A percentile compares a stretch with the other conserved stretches of the same genome.
Conservation (phyloP, 2,329 filamentous ascomycete genomes). For the Pochonia chlamydosporia region DNA sequence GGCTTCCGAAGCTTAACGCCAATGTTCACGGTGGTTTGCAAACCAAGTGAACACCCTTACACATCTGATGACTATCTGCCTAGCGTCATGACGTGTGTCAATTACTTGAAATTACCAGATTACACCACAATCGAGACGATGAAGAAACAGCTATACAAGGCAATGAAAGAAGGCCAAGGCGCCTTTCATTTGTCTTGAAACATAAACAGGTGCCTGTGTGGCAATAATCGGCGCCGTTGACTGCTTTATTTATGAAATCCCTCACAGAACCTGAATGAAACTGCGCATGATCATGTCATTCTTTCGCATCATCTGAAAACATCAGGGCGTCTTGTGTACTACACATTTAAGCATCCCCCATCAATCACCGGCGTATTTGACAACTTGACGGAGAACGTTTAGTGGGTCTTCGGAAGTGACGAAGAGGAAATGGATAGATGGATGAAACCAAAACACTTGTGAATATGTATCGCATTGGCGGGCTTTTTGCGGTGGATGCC, state of each 20-base stretch:
- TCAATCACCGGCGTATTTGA: conserved; percentile 16
- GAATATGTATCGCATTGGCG: conserved; percentile 2
- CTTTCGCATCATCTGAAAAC: conserved; percentile 1
- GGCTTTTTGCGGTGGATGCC: neutral
- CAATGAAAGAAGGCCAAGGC: conserved; percentile 92
- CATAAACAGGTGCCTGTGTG: neutral
- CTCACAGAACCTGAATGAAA: neutral
- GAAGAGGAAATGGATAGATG: conserved; percentile 20
- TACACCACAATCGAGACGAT: conserved; percentile 77
- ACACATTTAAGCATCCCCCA: conserved; percentile 8
- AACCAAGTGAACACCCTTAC: conserved; percentile 92
- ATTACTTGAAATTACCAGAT: conserved; percentile 96
- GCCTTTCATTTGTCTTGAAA: conserved; percentile 86
- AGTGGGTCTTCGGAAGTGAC: conserved; percentile 6
- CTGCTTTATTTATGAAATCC: neutral
- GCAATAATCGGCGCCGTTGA: neutral
- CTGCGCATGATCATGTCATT: conserved; percentile 1
- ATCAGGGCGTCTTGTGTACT: conserved; percentile 1
- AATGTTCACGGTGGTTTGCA: conserved; percentile 99
- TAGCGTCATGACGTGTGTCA: conserved; percentile 99
- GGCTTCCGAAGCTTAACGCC: conserved; percentile 95
- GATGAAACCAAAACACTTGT: conserved; percentile 6
- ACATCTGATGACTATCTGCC: conserved; percentile 96
- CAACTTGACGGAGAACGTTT: conserved; percentile 15
- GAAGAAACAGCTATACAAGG: conserved; percentile 71